Evolutionary conservation across 331 rosid species (phyloP).

Genomic region (Arachis monticola): DNA sequence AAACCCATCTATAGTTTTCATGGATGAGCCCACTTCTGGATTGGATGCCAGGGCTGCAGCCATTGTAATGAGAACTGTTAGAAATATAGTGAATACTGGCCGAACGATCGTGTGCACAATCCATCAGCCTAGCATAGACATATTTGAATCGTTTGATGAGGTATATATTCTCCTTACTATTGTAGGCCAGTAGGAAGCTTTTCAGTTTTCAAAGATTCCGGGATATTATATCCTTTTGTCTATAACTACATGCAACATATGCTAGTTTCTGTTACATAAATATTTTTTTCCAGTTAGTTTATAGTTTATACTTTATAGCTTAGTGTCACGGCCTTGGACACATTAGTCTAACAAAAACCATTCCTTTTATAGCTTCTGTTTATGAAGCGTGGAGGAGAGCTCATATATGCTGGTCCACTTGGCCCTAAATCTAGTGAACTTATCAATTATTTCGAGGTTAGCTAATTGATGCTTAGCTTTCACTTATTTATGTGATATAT

Average conservation of each 20-base stretch:
- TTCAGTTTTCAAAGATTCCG: too few relatives aligned
- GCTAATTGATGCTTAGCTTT: constrained; percentile 40
- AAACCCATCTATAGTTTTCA: constrained; percentile 94
- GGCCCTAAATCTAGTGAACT: constrained; percentile 90
- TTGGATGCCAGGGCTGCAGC: constrained; percentile 99
- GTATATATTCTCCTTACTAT: constrained; percentile 42
- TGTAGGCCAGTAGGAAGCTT: too few relatives aligned
- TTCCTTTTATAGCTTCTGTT: constrained; percentile 76
- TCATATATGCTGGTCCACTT: constrained; percentile 97
- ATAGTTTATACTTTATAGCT: constrained; percentile 28
- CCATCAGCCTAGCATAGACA: constrained; percentile 99
- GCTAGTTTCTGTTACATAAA: background rate
- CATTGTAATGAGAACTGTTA: constrained; percentile 99
- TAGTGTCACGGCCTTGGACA: too few relatives aligned
- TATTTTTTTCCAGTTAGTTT: constrained; percentile 2
- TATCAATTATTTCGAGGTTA: constrained; percentile 87
- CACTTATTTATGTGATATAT: constrained; percentile 27
- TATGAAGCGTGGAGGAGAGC: constrained; percentile 99
- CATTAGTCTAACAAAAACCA: constrained; percentile 30
- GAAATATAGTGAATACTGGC: constrained; percentile 97
- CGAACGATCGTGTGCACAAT: constrained; percentile 98
- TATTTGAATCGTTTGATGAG: constrained; percentile 99
- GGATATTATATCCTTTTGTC: too few relatives aligned
- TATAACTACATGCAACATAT: background rate
- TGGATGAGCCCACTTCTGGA: constrained; percentile 99